Conservation (phyloP, 805 yeast species). For the Cyberlindnera petersonii region DNA sequence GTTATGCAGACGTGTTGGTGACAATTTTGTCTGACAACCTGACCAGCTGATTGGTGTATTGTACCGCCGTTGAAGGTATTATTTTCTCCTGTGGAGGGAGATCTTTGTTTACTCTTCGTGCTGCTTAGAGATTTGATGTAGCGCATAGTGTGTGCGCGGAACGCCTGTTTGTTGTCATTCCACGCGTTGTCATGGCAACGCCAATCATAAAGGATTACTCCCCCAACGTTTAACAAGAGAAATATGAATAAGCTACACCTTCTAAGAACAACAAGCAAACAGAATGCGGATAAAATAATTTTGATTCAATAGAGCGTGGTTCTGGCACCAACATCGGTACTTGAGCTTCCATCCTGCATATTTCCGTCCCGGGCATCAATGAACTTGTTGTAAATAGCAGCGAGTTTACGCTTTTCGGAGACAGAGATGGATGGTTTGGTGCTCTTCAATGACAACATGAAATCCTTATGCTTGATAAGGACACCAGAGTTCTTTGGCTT, state of each 20-base stretch:
- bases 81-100: background rate
- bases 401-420: conserved; percentile 61
- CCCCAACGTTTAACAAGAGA: too few species aligned
- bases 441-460: conserved; percentile 59
- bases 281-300: too few species aligned
- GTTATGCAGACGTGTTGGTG: background rate
- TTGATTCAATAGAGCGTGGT: conserved; percentile 13
- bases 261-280: too few species aligned
- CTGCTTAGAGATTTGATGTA: conserved; percentile 1
- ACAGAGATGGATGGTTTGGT: conserved; percentile 88
- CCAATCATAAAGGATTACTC: too few species aligned
- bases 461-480: conserved; percentile 48
- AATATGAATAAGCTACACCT: too few species aligned
- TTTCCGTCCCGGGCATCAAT: conserved; percentile 77
- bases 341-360: conserved; percentile 84
- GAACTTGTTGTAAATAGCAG: conserved; percentile 65
- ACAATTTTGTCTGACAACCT: too few species aligned
- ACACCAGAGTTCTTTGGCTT: conserved; percentile 33
- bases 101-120: conserved; percentile 9
- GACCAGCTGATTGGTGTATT: too few species aligned
- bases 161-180: conserved; percentile 7
- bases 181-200: conserved; percentile 10
- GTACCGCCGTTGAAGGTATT: background rate
- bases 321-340: conserved; percentile 18
- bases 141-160: conserved; percentile 5